Evolutionary conservation across 305 asterid genomes (phyloP).

Genomic region (Nicotiana rustica): DNA sequence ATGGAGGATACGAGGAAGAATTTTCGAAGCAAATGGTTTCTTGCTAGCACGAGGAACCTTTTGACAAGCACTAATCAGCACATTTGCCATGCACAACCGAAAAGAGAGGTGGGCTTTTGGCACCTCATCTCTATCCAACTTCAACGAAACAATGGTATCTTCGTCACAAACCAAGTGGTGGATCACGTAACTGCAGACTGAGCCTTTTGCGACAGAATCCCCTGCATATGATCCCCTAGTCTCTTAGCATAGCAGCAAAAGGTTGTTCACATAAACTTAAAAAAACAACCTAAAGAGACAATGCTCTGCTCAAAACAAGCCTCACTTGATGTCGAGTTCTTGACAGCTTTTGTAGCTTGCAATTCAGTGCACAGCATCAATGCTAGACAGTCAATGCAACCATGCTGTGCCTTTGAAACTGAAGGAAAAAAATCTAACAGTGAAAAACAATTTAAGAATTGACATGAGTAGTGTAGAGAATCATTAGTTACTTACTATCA

Average conservation of each 20-base stretch:
- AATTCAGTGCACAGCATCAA: conserved; percentile 79
- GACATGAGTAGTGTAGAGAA: conserved; percentile 19
- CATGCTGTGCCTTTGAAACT: conserved; percentile 94
- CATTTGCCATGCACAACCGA: conserved; percentile 90
- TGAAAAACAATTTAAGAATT: conserved; percentile 35
- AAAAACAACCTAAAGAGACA: conserved; percentile 35
- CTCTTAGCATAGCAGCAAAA: conserved; percentile 26
- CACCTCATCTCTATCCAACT: conserved; percentile 46
- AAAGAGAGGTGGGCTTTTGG: conserved; percentile 53
- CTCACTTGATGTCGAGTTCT: conserved; percentile 41
- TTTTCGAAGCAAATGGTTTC: conserved; percentile 62
- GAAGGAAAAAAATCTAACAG: conserved; percentile 38
- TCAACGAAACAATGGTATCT: conserved; percentile 37
- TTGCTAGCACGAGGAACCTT: conserved; percentile 67
- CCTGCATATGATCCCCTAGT: conserved; percentile 48
- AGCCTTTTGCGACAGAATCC: conserved; percentile 41
- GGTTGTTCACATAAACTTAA: neutral
- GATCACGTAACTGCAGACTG: conserved; percentile 66
- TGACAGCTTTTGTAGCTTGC: conserved; percentile 52
- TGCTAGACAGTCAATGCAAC: conserved; percentile 94
- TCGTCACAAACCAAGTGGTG: conserved; percentile 51
- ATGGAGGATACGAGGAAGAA: conserved; percentile 58
- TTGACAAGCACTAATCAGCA: conserved; percentile 89
- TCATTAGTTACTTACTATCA: conserved; percentile 62
- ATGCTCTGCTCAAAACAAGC: conserved; percentile 14